Conservation (phyloP, 2,329 filamentous ascomycete genomes). For the Clathrospora elynae region DNA sequence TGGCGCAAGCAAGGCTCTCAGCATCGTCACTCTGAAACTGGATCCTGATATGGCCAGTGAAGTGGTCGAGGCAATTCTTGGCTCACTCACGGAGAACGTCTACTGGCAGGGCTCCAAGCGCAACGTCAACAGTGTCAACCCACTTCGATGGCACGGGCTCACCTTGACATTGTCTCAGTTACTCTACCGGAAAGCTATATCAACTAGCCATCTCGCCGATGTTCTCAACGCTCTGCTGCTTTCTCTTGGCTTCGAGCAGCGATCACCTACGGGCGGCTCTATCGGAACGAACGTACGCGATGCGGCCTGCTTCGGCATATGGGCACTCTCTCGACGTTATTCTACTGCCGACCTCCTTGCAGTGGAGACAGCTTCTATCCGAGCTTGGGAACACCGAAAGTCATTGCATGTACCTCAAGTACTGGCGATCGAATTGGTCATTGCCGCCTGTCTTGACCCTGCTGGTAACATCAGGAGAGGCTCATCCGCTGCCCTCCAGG, state of each 20-base stretch:
- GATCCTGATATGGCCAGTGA: slow-evolving; percentile 80
- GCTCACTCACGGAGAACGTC: slow-evolving; percentile 67
- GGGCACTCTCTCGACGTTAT: slow-evolving; percentile 88
- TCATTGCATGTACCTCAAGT: slow-evolving; percentile 67
- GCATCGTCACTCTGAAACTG: slow-evolving; percentile 80
- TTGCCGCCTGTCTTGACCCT: slow-evolving; percentile 82
- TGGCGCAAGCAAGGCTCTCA: slow-evolving; percentile 89
- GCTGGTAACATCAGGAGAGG: slow-evolving; percentile 92
- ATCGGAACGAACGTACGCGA: slow-evolving; percentile 90
- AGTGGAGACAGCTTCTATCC: slow-evolving; percentile 57
- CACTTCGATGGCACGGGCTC: slow-evolving; percentile 88
- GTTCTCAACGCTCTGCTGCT: slow-evolving; percentile 78
- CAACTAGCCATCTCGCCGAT: slow-evolving; percentile 69
- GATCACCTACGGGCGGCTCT: slow-evolving; percentile 81
- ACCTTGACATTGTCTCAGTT: slow-evolving; percentile 86
- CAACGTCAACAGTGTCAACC: slow-evolving; percentile 76
- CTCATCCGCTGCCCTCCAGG: slow-evolving; percentile 90
- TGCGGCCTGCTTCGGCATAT: slow-evolving; percentile 94
- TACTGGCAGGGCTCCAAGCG: slow-evolving; percentile 58
- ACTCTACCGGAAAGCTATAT: slow-evolving; percentile 81
- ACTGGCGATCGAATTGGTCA: slow-evolving; percentile 79
- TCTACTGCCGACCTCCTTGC: slow-evolving; percentile 74
- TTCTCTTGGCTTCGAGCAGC: slow-evolving; percentile 86
- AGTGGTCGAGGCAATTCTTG: slow-evolving; percentile 84
- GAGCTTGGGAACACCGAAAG: slow-evolving; percentile 51